Percentiles rank a stretch among this genome's conserved stretches.
phyloP scores from a whole-genome alignment of 257 asterid species.

The Mentha longifolia region DNA sequence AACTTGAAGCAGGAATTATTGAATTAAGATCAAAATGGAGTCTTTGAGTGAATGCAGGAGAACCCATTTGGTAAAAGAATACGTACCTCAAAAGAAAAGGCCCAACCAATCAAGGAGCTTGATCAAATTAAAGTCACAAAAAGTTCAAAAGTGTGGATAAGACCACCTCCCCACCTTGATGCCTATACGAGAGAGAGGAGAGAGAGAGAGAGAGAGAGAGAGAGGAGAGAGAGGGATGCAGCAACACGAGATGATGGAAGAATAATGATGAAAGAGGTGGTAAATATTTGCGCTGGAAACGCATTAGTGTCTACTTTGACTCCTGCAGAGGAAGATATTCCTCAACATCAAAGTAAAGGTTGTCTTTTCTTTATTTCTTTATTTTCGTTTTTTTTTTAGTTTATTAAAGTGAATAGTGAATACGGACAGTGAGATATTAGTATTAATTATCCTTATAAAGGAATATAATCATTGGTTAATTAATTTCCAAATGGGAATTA shows the following conservation, averaged over 20 bases:
- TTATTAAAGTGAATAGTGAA: conserved; percentile 24
- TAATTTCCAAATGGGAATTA: not conserved
- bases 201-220: too few relatives aligned
- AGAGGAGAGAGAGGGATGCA: conserved; percentile 29
- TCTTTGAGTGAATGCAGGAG: conserved; percentile 24
- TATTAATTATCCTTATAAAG: not conserved
- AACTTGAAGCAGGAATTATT: conserved; percentile 13
- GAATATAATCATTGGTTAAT: not conserved
- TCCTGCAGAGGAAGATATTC: conserved; percentile 35
- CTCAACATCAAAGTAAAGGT: conserved; percentile 17
- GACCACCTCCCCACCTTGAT: conserved; percentile 39
- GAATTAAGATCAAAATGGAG: conserved; percentile 32
- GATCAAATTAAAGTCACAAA: conserved; percentile 31
- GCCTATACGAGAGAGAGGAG: not conserved
- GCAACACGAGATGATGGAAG: conserved; percentile 41
- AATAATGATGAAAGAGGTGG: conserved; percentile 32
- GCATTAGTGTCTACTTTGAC: conserved; percentile 48
- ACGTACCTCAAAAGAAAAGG: conserved; percentile 38
- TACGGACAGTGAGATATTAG: conserved; percentile 9
- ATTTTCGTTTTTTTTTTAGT: too few relatives aligned
- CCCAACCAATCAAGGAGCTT: conserved; percentile 18
- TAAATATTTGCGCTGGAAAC: conserved; percentile 51
- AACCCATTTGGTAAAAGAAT: conserved; percentile 33
- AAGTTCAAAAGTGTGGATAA: conserved; percentile 34
- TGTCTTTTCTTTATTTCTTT: conserved; percentile 15